Percentiles rank a stretch among this genome's conserved stretches.
These are phyloP conservation scores for Xylaria sp. DNA, from an alignment of 2,329 filamentous ascomycete genomes.

Conservation along the genomic window DNA sequence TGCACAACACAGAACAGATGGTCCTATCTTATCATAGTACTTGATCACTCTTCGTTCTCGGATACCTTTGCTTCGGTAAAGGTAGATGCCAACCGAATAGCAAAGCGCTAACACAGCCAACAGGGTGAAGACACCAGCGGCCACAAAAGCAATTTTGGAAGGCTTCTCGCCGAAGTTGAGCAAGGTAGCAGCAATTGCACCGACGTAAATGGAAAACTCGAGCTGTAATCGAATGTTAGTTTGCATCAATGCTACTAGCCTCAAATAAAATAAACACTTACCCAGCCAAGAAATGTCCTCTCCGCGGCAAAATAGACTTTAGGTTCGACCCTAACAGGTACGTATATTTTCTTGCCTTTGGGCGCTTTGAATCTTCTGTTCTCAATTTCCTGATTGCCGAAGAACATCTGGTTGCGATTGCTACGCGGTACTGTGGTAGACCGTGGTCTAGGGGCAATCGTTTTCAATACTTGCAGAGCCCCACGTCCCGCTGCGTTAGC, in stretches of 20 bases:
- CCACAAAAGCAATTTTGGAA: conserved; percentile 69
- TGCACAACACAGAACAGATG: conserved; percentile 77
- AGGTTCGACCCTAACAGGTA: conserved; percentile 93
- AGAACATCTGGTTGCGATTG: conserved; percentile 64
- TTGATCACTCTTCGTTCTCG: conserved; percentile 83
- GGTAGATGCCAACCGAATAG: conserved; percentile 85
- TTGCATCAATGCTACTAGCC: background rate
- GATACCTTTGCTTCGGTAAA: conserved; percentile 89
- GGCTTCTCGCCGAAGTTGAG: conserved; percentile 80
- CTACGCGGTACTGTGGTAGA: conserved; percentile 67
- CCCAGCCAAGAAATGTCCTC: conserved; percentile 94
- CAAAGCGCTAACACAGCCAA: conserved; percentile 81
- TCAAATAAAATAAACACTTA: conserved; percentile 55
- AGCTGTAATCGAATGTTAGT: conserved; percentile 63
- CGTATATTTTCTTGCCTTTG: conserved; percentile 91
- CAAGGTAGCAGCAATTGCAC: conserved; percentile 84
- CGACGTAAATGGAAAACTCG: conserved; percentile 95
- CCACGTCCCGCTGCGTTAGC: conserved; percentile 56
- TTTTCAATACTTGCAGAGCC: conserved; percentile 58
- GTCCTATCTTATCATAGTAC: conserved; percentile 92
- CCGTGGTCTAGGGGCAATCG: conserved; percentile 66
- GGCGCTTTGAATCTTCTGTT: conserved; percentile 75
- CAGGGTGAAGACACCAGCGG: conserved; percentile 82
- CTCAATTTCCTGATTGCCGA: conserved; percentile 66
- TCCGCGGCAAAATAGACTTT: conserved; percentile 98